Evolutionary conservation across 2,329 filamentous ascomycete genomes (phyloP).

Genomic region (Aspergillus clavatus): DNA sequence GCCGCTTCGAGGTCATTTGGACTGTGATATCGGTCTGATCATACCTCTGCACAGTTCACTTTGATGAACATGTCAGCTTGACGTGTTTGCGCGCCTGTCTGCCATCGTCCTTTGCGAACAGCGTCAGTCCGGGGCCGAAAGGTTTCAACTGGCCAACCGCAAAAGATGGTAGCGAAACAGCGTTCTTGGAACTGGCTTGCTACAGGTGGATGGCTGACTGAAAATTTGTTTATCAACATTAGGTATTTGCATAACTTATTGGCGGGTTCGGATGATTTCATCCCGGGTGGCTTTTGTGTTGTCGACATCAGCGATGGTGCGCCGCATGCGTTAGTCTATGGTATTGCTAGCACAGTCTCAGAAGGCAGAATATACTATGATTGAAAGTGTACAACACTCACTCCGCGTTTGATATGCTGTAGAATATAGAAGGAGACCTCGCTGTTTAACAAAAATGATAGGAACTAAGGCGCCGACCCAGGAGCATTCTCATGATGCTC

Average conservation of each 20-base stretch:
- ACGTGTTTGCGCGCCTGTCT: too few species aligned
- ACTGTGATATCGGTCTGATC: not conserved
- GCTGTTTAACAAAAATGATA: too few species aligned
- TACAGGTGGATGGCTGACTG: slow-evolving; percentile 7
- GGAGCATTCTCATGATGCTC: too few species aligned
- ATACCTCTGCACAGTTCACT: not conserved
- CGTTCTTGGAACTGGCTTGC: slow-evolving; percentile 10
- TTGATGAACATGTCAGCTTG: not conserved
- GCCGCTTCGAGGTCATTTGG: slow-evolving; percentile 11
- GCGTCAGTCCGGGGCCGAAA: too few species aligned
- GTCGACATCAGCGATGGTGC: not conserved
- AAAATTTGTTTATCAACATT: slow-evolving; percentile 20
- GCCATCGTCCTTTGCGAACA: too few species aligned
- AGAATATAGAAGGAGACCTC: too few species aligned
- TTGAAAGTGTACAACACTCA: too few species aligned
- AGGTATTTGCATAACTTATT: slow-evolving; percentile 22
- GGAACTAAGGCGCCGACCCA: too few species aligned
- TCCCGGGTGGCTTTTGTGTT: not conserved
- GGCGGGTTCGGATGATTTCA: slow-evolving; percentile 7
- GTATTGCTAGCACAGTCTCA: not conserved
- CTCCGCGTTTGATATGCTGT: too few species aligned
- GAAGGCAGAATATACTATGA: too few species aligned
- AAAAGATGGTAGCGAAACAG: slow-evolving; percentile 3
- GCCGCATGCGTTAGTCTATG: not conserved
- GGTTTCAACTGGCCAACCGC: not conserved